phyloP scores from a whole-genome alignment of 257 asterid genomes.

The Solanum dulcamara region DNA sequence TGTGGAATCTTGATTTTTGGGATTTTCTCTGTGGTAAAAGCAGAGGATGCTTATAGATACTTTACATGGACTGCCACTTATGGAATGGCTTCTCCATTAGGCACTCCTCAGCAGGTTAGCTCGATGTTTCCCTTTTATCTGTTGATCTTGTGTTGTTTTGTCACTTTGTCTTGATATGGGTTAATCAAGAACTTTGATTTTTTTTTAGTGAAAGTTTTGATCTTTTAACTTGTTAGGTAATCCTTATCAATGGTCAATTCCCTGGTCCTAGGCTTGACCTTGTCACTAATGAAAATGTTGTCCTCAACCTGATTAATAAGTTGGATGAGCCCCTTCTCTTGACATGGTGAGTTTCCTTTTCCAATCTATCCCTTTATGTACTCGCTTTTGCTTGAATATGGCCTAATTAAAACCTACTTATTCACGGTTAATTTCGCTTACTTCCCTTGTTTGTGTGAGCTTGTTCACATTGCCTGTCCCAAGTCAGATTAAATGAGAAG shows the following conservation, averaged over 20 bases:
- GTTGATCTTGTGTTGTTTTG: neutral
- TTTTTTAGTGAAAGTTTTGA: neutral
- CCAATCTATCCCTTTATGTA: neutral
- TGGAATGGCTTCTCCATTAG: slow-evolving; percentile 62
- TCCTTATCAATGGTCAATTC: slow-evolving; percentile 69
- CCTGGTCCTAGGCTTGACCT: slow-evolving; percentile 67
- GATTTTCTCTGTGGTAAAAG: slow-evolving; percentile 28
- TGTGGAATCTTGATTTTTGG: slow-evolving; percentile 22
- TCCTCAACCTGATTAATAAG: slow-evolving; percentile 58
- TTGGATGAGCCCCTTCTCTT: slow-evolving; percentile 72
- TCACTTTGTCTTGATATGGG: neutral
- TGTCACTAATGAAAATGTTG: slow-evolving; percentile 67
- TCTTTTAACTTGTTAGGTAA: slow-evolving; percentile 39
- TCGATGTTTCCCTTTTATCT: neutral
- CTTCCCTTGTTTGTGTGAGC: neutral
- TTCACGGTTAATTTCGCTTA: neutral
- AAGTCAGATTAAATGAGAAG: neutral
- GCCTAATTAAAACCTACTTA: neutral
- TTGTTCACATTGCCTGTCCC: neutral
- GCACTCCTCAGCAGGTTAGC: slow-evolving; percentile 59
- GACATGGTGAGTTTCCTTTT: slow-evolving; percentile 50
- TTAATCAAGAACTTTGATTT: neutral
- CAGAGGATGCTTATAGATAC: slow-evolving; percentile 68
- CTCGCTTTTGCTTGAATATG: neutral
- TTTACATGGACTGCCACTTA: slow-evolving; percentile 75